phyloP scores from a whole-genome alignment of 495 filamentous ascomycete genomes.

The Antarctomyces pellizariae region DNA sequence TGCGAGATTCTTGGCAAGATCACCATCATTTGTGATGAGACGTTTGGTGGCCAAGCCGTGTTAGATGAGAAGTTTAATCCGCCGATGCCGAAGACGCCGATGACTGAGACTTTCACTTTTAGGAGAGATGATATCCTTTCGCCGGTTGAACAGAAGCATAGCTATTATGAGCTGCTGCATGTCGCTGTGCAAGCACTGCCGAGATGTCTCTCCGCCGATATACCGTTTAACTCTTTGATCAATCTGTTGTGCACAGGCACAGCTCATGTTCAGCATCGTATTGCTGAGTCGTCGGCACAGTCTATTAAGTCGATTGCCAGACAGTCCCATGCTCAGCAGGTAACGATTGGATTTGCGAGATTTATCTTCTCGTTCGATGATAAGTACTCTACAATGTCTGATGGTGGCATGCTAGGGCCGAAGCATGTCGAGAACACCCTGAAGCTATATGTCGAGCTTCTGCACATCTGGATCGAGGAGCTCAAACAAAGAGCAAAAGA shows the following conservation, averaged over 20 bases:
- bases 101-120: slow-evolving; percentile 86
- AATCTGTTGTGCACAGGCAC: slow-evolving; percentile 93
- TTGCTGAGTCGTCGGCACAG: slow-evolving; percentile 75
- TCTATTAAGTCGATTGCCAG: slow-evolving; percentile 88
- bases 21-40: slow-evolving; percentile 82
- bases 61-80: slow-evolving; percentile 85
- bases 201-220: slow-evolving; percentile 71
- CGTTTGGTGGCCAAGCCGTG: slow-evolving; percentile 87
- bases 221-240: slow-evolving; percentile 82
- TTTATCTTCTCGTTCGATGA: slow-evolving; percentile 98
- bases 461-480: slow-evolving; percentile 93
- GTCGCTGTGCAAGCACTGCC: slow-evolving; percentile 90
- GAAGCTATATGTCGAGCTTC: slow-evolving; percentile 73
- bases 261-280: slow-evolving; percentile 80
- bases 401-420: slow-evolving; percentile 87
- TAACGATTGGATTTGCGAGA: slow-evolving; percentile 85
- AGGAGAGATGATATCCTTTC: slow-evolving; percentile 56
- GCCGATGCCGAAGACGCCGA: slow-evolving; percentile 73
- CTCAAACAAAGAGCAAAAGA: slow-evolving; percentile 70
- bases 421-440: slow-evolving; percentile 90
- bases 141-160: slow-evolving; percentile 65
- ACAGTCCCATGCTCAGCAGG: slow-evolving; percentile 81
- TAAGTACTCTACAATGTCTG: slow-evolving; percentile 90
- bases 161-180: slow-evolving; percentile 86
- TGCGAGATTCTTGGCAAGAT: slow-evolving; percentile 92